phyloP scores from a whole-genome alignment of 1,284 basidiomycete genomes.

The Mycena citricolor region DNA sequence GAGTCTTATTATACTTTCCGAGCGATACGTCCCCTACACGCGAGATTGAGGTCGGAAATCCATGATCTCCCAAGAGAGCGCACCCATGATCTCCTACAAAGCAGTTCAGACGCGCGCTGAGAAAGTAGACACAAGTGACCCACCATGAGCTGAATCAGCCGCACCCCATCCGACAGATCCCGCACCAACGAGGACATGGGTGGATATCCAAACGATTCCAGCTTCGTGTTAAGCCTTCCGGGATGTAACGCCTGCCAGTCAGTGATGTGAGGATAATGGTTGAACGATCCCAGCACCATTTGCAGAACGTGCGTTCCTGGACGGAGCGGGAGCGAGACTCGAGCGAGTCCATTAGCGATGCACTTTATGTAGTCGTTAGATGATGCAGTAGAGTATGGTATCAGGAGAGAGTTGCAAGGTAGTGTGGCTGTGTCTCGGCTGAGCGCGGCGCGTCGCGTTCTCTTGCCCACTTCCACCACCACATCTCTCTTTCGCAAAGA shows the following conservation, averaged over 20 bases:
- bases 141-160: conserved; percentile 91
- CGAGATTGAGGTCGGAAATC: too few species aligned
- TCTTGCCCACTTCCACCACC: neutral
- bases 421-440: conserved; percentile 12
- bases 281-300: too few species aligned
- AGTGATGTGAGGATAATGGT: conserved; percentile 7
- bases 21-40: conserved; percentile 81
- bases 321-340: conserved; percentile 66
- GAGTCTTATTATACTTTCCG: conserved; percentile 88
- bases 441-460: conserved; percentile 9
- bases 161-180: conserved; percentile 94
- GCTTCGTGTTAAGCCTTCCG: conserved; percentile 89
- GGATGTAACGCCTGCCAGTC: conserved; percentile 4
- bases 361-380: conserved; percentile 19
- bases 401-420: neutral
- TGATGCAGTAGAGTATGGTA: conserved; percentile 9
- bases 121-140: conserved; percentile 27
- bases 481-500: conserved; percentile 19
- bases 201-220: conserved; percentile 82
- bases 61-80: conserved; percentile 16
- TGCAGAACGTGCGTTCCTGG: conserved; percentile 83
- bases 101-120: conserved; percentile 14
- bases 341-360: conserved; percentile 47
- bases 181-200: conserved; percentile 90
- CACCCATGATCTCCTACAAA: conserved; percentile 89